Evolutionary conservation across 192 early-diverging fungal species (phyloP), one percentile per base, ranked within the genome.

Genomic region (Mortierella hygrophila): DNA sequence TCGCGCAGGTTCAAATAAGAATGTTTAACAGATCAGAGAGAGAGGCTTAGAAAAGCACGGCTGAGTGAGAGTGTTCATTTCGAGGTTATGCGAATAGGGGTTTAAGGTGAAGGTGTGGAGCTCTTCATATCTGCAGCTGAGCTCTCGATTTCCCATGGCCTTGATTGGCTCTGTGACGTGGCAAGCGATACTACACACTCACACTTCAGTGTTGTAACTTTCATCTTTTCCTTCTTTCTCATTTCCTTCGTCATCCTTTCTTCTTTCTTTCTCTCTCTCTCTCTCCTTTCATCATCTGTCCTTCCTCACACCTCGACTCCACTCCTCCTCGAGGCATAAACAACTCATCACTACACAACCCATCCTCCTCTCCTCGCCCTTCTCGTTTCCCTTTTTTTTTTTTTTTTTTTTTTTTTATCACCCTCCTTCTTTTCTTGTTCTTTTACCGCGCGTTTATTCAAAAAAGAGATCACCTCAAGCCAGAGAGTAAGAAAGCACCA

Each of bases 81-180:
- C 52, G 21, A 55, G 47, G 16, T 7, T 49, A 55, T 65, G 60
- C 35, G 60, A 11, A 29, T 9, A 65, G 29, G 60, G 60, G 35
- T 1, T 21, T 23, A 9, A 29, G 29, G 49, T n/a, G 38, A 6
- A 6, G 42, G 42, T 41, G 44, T 44, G 15, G 71, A 9, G 20
- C 44, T 9, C 3, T 20, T 38, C 44, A 46, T 15, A 3, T 15
- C 15, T 15, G 44, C 0, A 11, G 13, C 11, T 46, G 44, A 46
- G 44, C 44, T 15, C 44, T 46, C 42, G 20, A 42, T 26, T 55
- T 47, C 73, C n/a, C 32, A 35, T 74, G 29, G 11, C 26, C 11
- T 44, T 60, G 11, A 74, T 11, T 18, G 40, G 54, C 29, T 72
- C 78, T 85, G 83, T 85, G 83, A 85, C 83, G 83, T 86, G 83